Conservation (phyloP, 805 yeast species). For the Metschnikowia similis region DNA sequence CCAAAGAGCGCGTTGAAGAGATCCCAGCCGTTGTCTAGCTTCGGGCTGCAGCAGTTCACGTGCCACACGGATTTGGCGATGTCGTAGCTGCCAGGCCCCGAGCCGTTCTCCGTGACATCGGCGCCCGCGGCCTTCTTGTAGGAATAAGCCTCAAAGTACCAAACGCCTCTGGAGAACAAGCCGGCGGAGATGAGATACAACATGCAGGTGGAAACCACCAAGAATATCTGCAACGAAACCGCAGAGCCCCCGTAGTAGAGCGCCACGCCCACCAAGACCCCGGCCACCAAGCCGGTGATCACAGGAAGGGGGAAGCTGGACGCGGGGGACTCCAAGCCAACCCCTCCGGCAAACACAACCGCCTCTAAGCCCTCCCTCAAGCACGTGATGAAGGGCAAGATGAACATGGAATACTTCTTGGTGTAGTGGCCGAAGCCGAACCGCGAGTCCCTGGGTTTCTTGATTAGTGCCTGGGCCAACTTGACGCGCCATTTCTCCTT, state of each 20-base stretch:
- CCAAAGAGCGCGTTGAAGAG: conserved; percentile 90
- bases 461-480: conserved; percentile 75
- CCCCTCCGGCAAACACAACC: conserved; percentile 20
- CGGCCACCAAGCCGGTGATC: conserved; percentile 44
- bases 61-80: conserved; percentile 82
- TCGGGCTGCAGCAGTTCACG: conserved; percentile 96
- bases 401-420: conserved; percentile 57
- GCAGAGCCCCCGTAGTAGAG: conserved; percentile 80
- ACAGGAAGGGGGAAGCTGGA: conserved; percentile 9
- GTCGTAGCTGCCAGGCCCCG: conserved; percentile 93
- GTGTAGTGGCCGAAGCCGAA: conserved; percentile 52
- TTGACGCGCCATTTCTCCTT: conserved; percentile 95
- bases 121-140: conserved; percentile 75
- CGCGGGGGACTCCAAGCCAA: conserved; percentile 27
- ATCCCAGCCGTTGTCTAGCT: conserved; percentile 92
- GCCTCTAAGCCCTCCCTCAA: background rate
- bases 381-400: background rate
- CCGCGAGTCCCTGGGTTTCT: conserved; percentile 33
- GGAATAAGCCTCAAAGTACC: conserved; percentile 74
- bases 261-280: conserved; percentile 61
- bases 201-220: conserved; percentile 82
- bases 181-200: conserved; percentile 89
- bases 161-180: conserved; percentile 85
- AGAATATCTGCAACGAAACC: conserved; percentile 80
- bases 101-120: conserved; percentile 88